These are phyloP conservation scores for Eutrema salsugineum DNA, from an alignment of 441 rosid species.

Conservation along the genomic window DNA sequence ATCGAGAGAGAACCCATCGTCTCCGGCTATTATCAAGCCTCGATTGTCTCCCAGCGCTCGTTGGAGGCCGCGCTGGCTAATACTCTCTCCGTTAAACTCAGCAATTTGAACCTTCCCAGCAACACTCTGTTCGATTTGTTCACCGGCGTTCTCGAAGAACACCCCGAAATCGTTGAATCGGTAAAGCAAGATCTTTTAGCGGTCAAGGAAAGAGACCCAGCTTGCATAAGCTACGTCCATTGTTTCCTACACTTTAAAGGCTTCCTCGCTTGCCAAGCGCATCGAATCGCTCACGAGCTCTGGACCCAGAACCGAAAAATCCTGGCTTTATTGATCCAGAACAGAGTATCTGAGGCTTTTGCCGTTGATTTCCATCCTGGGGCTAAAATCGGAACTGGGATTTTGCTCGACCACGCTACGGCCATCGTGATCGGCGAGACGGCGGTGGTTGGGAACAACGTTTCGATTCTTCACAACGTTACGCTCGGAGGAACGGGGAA, in stretches of 20 bases:
- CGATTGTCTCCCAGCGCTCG: slow-evolving; percentile 58
- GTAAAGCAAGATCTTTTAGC: slow-evolving; percentile 63
- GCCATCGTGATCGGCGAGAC: slow-evolving; percentile 87
- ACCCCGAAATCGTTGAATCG: slow-evolving; percentile 41
- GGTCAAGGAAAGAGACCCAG: slow-evolving; percentile 72
- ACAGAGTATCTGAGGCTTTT: slow-evolving; percentile 66
- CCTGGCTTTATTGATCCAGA: slow-evolving; percentile 69
- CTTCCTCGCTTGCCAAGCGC: slow-evolving; percentile 72
- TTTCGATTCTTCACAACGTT: slow-evolving; percentile 82
- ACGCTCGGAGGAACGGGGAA: slow-evolving; percentile 94
- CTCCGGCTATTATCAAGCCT: slow-evolving; percentile 57
- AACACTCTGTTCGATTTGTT: slow-evolving; percentile 59
- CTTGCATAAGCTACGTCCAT: slow-evolving; percentile 68
- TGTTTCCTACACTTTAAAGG: slow-evolving; percentile 80
- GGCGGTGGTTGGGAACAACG: slow-evolving; percentile 80
- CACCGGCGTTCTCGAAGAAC: slow-evolving; percentile 44
- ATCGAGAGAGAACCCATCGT: slow-evolving; percentile 60
- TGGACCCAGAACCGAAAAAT: slow-evolving; percentile 54
- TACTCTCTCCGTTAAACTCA: slow-evolving; percentile 59
- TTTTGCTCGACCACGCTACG: slow-evolving; percentile 81
- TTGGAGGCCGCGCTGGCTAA: slow-evolving; percentile 65
- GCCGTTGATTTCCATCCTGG: slow-evolving; percentile 91
- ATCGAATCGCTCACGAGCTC: slow-evolving; percentile 67
- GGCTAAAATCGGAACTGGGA: slow-evolving; percentile 67
- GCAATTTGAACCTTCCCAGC: slow-evolving; percentile 52